These are phyloP conservation scores for Drosera spatulata DNA, from an alignment of 179 eudicot genomes.

Conservation along the genomic window DNA sequence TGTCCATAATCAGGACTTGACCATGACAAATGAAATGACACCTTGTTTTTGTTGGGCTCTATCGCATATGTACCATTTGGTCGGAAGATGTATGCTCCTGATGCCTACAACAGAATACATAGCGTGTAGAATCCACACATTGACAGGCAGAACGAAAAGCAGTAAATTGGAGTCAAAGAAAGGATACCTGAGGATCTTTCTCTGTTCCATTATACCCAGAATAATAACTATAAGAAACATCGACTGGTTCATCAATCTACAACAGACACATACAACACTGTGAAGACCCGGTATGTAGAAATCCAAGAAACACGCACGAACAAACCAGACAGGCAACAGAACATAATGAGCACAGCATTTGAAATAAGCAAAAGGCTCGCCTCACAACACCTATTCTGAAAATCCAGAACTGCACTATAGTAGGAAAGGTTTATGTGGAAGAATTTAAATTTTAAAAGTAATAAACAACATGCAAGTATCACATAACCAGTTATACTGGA, in stretches of 20 bases:
- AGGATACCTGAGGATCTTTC: slow-evolving; percentile 51
- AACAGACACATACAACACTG: background rate
- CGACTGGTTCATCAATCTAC: slow-evolving; percentile 52
- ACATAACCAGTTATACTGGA: background rate
- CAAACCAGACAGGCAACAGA: background rate
- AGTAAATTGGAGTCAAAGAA: background rate
- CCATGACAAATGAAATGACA: slow-evolving; percentile 13
- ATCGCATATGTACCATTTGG: slow-evolving; percentile 64
- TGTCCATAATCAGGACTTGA: too few species aligned
- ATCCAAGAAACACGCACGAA: background rate
- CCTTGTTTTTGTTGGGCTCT: slow-evolving; percentile 36
- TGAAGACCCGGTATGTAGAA: background rate
- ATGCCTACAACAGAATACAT: slow-evolving; percentile 44
- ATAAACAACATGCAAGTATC: background rate
- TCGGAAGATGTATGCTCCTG: slow-evolving; percentile 94
- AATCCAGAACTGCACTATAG: background rate
- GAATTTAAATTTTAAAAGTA: background rate
- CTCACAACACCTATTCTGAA: background rate
- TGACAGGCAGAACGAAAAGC: background rate
- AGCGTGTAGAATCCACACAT: background rate
- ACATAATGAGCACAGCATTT: background rate
- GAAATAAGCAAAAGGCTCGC: too few species aligned
- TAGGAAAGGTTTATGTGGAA: background rate
- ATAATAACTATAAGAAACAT: slow-evolving; percentile 66
- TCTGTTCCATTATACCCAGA: slow-evolving; percentile 52